Base-by-base conservation (phyloP, 2,329 filamentous ascomycete genomes). In the Colletotrichum costaricense region DNA sequence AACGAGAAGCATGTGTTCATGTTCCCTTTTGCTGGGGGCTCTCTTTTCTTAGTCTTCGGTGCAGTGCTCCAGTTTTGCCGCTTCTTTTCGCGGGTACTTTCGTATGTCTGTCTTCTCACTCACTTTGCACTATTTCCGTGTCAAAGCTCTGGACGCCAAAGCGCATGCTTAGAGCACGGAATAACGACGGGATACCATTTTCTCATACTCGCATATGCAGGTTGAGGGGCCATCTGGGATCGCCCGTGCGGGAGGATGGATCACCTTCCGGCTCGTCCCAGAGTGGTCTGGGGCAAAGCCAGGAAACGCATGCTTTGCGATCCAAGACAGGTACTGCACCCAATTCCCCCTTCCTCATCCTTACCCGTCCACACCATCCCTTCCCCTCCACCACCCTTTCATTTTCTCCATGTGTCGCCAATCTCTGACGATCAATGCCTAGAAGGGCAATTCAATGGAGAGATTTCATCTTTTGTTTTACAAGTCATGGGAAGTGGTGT, bases 211-310 rank as follows among this genome's bases (percentile, higher is more conserved):
- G 58, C 46, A 70, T 66, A 73, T 70, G 70, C 55, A 70, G 11
- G 46, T 73, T 60, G 33, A 60, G 58, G 59, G 67, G 33, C 33
- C 12, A 56, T 56, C 67, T 65, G 60, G 60, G 56, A 70, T 73
- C 11, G 67, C 70, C 70, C 67, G 70, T 73, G 70, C 70, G 60
- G 56, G 46, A 57, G 55, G 57, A 66, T 42, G 33, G 63, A 58
- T 30, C 46, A 46, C 42, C 1, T 16, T 38, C 62, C 49, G 19
- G 38, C 54, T 60, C 56, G 55, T 52, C 35, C 62, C 62, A 64
- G 63, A 56, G 30, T 35, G 52, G 56, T 65, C 66, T 60, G 69
- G 70, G 66, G 66, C 66, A 70, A 65, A 69, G 64, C 69, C 65
- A 68, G 64, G 64, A 63, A 57, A 63, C 30, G 64, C 69, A 63